These are phyloP conservation scores for Prunus davidiana DNA, from an alignment of 306 rosid genomes.

Conservation along the genomic window DNA sequence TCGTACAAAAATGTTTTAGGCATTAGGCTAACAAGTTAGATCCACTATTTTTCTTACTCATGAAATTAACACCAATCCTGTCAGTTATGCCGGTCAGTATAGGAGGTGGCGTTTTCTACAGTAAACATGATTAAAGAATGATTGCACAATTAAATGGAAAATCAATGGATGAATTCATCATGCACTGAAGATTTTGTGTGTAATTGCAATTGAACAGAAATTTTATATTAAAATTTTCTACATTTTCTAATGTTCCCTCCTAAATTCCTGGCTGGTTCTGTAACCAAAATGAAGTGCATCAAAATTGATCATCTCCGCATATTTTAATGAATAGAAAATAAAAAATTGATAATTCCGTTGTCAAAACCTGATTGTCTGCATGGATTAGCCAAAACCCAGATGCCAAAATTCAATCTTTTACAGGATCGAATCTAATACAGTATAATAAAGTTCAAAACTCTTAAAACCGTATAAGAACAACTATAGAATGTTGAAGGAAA, in stretches of 20 bases:
- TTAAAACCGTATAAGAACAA: background rate
- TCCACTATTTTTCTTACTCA: background rate
- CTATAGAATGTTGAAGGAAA: background rate
- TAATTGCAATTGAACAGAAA: background rate
- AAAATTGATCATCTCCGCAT: background rate
- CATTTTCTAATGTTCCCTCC: background rate
- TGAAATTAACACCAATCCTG: background rate
- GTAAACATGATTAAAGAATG: background rate
- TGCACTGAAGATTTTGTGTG: background rate
- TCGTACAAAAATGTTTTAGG: too few species aligned
- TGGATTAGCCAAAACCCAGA: background rate
- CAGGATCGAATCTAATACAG: background rate
- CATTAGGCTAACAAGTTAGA: too few species aligned
- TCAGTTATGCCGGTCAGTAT: background rate
- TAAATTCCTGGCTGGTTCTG: background rate
- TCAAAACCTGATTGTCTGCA: background rate
- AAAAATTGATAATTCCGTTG: background rate
- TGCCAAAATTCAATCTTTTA: background rate
- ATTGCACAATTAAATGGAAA: background rate
- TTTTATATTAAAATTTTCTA: background rate
- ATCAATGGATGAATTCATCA: background rate
- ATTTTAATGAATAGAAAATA: background rate
- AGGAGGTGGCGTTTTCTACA: too few species aligned
- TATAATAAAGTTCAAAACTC: too few species aligned
- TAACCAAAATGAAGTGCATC: background rate